These are phyloP conservation scores for Omphalea diandra DNA, from an alignment of 441 rosid species.

Conservation along the genomic window DNA sequence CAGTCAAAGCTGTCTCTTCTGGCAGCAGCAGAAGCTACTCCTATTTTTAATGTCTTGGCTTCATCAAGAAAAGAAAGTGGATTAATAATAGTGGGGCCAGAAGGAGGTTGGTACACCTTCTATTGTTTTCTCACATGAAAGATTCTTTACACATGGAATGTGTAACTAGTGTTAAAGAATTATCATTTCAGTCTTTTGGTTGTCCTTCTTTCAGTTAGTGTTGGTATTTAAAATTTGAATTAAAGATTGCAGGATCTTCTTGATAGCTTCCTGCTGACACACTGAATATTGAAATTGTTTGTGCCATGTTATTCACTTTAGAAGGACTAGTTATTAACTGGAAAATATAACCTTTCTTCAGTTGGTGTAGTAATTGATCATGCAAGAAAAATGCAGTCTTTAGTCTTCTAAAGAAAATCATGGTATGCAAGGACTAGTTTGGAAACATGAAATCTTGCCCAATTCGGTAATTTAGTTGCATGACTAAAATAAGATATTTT, in stretches of 20 bases:
- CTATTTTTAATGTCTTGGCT: slow-evolving; percentile 51
- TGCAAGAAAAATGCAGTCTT: no score
- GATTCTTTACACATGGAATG: not conserved
- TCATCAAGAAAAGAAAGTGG: slow-evolving; percentile 51
- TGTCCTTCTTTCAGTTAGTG: not conserved
- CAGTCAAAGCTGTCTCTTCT: slow-evolving; percentile 63
- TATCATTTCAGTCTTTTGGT: not conserved
- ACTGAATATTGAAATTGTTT: not conserved
- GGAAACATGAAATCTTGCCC: not conserved
- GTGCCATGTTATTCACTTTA: not conserved
- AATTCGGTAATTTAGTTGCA: not conserved
- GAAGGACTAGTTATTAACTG: not conserved
- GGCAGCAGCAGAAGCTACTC: slow-evolving; percentile 79
- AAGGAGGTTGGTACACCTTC: slow-evolving; percentile 59
- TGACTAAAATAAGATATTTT: not conserved
- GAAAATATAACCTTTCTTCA: not conserved
- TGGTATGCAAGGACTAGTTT: not conserved
- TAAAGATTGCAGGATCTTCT: not conserved
- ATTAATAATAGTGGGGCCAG: slow-evolving; percentile 72
- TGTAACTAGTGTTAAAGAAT: not conserved
- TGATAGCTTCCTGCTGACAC: not conserved
- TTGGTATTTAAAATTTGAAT: not conserved
- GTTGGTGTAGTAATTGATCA: not conserved
- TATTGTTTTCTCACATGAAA: not conserved
- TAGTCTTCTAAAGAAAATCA: not conserved